Base-by-base conservation (phyloP, 495 filamentous ascomycete species). In the Podospora didyma region DNA sequence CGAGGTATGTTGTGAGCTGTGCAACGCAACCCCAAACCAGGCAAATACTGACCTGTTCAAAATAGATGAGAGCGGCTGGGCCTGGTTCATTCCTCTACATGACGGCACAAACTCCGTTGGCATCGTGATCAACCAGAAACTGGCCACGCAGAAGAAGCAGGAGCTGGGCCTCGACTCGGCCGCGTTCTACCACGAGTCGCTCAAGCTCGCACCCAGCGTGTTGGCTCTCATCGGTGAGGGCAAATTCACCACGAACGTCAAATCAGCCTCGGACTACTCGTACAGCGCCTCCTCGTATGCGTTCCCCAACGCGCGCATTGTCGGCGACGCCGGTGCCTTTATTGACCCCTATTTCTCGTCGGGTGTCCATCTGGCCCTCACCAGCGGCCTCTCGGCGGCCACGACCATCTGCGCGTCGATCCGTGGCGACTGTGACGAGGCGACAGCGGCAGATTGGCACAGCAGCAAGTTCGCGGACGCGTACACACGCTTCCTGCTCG, bases 401-500 rank as follows among this genome's bases (percentile, higher is more conserved):
- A 58, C 56, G 3, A 66, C 71, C 12, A 69, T 74, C 34, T 17
- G 31, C 1, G 71, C 71, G 6, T n/a, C 62, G 11, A 54, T 60
- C 22, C 59, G 57, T 14, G 78, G 76, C 7, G 59, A 81, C 22
- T 67, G 59, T 44, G 61, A 63, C 17, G 77, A 82, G 59, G 5
- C 49, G 0, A 55, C 42, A 12, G 80, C 79, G 0, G 71, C 67
- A 1, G 53, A 65, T 16, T 82, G 79, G 79, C 79, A 82, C 60
- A 63, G 69, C 2, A 73, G 65, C 20, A 77, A 76, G 56, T 62
- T 75, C 0, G 51, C 68, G 1, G 75, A 79, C 42, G 67, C 72
- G 19, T 83, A 81, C 49, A 78, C 75, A 2, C 73, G 78, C 11
- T 83, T 83, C 66, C 52, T 81, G 28, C 51, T 83, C 2, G 68